Percentiles rank a stretch among this genome's conserved stretches.
Conservation (phyloP, 2,329 filamentous ascomycete genomes). For the Simplicillium sp. region DNA sequence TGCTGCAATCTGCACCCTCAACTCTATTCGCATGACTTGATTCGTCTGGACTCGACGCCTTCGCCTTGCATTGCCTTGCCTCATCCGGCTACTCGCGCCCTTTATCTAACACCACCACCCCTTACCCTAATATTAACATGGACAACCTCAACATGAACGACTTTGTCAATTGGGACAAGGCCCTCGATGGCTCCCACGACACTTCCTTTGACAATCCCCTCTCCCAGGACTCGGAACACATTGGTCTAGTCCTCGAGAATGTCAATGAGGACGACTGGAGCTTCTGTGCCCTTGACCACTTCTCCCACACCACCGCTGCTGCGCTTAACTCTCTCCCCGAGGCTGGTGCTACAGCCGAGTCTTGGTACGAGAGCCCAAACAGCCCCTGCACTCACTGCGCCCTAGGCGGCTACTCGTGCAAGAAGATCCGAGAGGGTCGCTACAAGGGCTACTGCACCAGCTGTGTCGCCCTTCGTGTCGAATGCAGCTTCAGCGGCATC, state of each 20-base stretch:
- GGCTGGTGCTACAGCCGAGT: constrained; percentile 9
- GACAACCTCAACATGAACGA: constrained; percentile 45
- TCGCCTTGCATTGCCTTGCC: background rate
- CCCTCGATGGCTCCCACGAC: constrained; percentile 15
- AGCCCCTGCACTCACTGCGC: constrained; percentile 43
- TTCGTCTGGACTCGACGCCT: too few relatives aligned
- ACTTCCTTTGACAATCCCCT: constrained; percentile 23
- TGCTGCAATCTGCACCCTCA: background rate
- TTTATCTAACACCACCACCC: background rate
- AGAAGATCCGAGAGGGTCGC: constrained; percentile 48
- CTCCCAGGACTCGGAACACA: constrained; percentile 21
- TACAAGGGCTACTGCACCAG: constrained; percentile 53
- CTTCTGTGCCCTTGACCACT: constrained; percentile 51
- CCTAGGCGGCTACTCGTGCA: constrained; percentile 46
- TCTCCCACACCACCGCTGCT: constrained; percentile 28
- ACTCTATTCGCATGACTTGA: background rate
- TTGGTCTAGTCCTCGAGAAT: constrained; percentile 46
- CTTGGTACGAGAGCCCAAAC: constrained; percentile 26
- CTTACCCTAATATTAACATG: constrained; percentile 13
- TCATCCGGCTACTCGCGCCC: background rate
- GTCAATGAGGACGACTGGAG: constrained; percentile 50
- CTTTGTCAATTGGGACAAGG: constrained; percentile 54
- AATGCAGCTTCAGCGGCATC: constrained; percentile 44
- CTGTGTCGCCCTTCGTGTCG: constrained; percentile 48
- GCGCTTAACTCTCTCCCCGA: constrained; percentile 18